phyloP scores from a whole-genome alignment of 495 filamentous ascomycete species.

The Cudoniella acicularis region DNA sequence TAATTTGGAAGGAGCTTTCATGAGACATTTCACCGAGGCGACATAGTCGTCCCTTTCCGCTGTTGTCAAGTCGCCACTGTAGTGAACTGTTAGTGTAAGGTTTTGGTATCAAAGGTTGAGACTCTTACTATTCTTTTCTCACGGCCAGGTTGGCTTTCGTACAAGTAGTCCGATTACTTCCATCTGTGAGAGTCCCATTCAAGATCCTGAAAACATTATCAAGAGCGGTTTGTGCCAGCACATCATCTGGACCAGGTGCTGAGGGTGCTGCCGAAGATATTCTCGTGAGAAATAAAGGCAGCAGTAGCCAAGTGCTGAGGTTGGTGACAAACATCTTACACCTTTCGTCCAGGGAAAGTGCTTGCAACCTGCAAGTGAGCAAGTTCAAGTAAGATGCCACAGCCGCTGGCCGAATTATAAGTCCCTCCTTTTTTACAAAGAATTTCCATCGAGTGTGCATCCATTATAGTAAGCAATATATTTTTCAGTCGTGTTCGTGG shows the following conservation, averaged over 20 bases:
- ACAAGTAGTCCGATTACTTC: conserved; percentile 1
- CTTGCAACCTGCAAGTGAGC: no score
- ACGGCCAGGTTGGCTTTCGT: neutral
- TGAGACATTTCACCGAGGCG: conserved; percentile 60
- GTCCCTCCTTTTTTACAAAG: no score
- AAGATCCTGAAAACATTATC: conserved; percentile 8
- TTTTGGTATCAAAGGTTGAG: neutral
- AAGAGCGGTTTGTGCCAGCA: conserved; percentile 2
- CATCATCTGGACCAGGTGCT: conserved; percentile 1
- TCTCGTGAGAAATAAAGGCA: neutral
- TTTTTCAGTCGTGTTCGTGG: no score
- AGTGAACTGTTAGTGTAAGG: neutral
- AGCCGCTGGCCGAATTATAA: no score
- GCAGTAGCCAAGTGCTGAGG: neutral
- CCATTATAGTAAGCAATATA: no score
- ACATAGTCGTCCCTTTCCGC: conserved; percentile 55
- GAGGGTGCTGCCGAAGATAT: neutral
- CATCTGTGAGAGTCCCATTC: conserved; percentile 5
- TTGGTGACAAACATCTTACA: no score
- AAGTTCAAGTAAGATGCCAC: no score
- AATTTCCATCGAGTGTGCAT: no score
- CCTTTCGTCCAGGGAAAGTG: no score
- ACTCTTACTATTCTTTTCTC: conserved; percentile 2
- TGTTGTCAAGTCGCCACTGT: conserved; percentile 32
- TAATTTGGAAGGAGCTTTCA: conserved; percentile 42